Conservation (phyloP, 2,329 filamentous ascomycete genomes). For the Sarocladiaceae sp. region DNA sequence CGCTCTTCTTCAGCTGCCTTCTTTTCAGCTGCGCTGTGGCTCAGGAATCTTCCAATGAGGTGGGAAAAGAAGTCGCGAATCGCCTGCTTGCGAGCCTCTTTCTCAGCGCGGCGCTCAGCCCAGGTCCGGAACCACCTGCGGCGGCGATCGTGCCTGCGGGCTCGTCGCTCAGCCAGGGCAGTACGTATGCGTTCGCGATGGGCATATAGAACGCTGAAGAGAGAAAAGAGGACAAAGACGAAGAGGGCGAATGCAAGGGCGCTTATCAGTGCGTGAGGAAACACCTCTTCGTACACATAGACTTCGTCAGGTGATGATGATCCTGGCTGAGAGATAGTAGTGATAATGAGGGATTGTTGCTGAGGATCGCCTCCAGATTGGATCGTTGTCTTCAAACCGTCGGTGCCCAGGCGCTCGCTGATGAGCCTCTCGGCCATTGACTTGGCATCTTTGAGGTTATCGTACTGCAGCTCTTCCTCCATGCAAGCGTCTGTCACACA, state of each 20-base stretch:
- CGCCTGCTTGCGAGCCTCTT: constrained; percentile 19
- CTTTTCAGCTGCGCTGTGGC: constrained; percentile 19
- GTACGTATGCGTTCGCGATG: constrained; percentile 19
- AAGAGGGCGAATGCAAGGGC: constrained; percentile 15
- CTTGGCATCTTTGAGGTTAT: too few relatives aligned
- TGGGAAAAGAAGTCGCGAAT: constrained; percentile 20
- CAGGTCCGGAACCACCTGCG: constrained; percentile 10
- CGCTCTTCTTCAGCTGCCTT: constrained; percentile 30
- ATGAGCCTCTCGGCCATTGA: too few relatives aligned
- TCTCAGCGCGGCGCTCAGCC: constrained; percentile 19
- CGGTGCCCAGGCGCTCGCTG: too few relatives aligned
- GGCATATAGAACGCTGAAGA: constrained; percentile 18
- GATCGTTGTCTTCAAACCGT: too few relatives aligned
- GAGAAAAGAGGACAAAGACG: constrained; percentile 19
- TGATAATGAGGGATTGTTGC: too few relatives aligned
- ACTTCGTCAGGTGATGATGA: too few relatives aligned
- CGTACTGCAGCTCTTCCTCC: too few relatives aligned
- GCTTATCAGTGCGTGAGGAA: neutral
- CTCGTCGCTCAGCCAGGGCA: constrained; percentile 9
- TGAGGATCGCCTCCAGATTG: too few relatives aligned
- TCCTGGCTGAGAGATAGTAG: neutral
- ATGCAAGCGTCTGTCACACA: too few relatives aligned
- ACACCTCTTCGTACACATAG: too few relatives aligned
- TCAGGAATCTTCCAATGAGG: constrained; percentile 24
- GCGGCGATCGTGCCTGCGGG: constrained; percentile 5